Evolutionary conservation across 2,329 filamentous ascomycete species (phyloP).

Genomic region (Colletotrichum shisoi): DNA sequence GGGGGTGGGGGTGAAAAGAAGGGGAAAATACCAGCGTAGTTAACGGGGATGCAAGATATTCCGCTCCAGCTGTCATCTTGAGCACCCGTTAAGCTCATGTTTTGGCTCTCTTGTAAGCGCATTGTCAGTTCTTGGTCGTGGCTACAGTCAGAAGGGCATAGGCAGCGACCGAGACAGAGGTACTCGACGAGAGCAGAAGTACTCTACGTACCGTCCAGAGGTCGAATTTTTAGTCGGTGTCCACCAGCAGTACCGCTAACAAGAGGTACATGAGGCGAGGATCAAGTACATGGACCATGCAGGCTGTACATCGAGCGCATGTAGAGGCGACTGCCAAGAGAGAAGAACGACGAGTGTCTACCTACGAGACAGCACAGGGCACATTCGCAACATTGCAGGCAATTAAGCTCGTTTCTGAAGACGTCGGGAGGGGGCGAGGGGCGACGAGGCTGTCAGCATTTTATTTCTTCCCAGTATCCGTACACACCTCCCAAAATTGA

Average conservation of each 20-base stretch:
- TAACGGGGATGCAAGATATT: background rate
- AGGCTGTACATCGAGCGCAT: conserved; percentile 29
- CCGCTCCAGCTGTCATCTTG: background rate
- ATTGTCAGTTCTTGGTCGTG: background rate
- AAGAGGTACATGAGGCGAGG: conserved; percentile 30
- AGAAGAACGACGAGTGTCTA: background rate
- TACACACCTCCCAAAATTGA: no score
- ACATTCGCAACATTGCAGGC: background rate
- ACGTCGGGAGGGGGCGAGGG: background rate
- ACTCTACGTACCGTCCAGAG: conserved; percentile 36
- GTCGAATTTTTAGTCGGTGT: conserved; percentile 32
- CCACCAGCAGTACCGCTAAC: conserved; percentile 36
- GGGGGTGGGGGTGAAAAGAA: no score
- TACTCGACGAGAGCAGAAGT: conserved; percentile 17
- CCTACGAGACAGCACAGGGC: conserved; percentile 8
- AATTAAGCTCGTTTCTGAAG: background rate
- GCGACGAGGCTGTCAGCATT: background rate
- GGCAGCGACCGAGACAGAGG: conserved; percentile 8
- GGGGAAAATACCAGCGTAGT: no score
- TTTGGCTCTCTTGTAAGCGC: background rate
- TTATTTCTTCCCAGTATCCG: background rate
- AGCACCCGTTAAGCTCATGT: background rate
- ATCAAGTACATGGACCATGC: conserved; percentile 29
- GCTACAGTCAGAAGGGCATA: conserved; percentile 10
- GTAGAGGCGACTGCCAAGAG: conserved; percentile 13